Conservation (phyloP, 805 yeast genomes). For the Candida incommunis region DNA sequence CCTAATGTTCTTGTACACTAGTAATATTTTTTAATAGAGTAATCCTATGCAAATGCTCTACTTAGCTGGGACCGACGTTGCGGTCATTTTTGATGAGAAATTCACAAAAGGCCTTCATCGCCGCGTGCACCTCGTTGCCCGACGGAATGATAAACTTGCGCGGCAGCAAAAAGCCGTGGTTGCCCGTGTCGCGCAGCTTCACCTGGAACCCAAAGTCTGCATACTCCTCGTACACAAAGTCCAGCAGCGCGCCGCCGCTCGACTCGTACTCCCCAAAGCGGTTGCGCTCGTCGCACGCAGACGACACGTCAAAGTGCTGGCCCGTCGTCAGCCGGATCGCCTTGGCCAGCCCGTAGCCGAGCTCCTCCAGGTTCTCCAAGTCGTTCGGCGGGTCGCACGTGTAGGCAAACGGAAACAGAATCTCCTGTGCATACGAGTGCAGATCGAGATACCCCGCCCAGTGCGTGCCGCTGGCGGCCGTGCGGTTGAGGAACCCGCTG, state of each 20-base stretch:
- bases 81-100: slow-evolving; percentile 17
- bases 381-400: slow-evolving; percentile 72
- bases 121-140: slow-evolving; percentile 56
- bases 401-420: slow-evolving; percentile 70
- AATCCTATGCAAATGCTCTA: too few species aligned
- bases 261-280: slow-evolving; percentile 47
- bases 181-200: slow-evolving; percentile 68
- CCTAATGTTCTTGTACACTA: too few species aligned
- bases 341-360: slow-evolving; percentile 69
- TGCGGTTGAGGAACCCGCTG: background rate
- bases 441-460: slow-evolving; percentile 59
- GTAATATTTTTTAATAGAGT: too few species aligned
- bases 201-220: slow-evolving; percentile 79
- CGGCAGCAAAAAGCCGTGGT: slow-evolving; percentile 73
- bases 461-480: slow-evolving; percentile 18
- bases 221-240: slow-evolving; percentile 68
- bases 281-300: slow-evolving; percentile 62
- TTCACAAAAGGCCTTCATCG: slow-evolving; percentile 51
- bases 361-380: slow-evolving; percentile 63
- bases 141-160: slow-evolving; percentile 56
- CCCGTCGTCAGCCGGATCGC: slow-evolving; percentile 54
- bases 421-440: slow-evolving; percentile 76
- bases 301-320: slow-evolving; percentile 49
- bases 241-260: slow-evolving; percentile 66
- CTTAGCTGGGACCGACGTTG: too few species aligned